Base-by-base conservation (phyloP, 495 filamentous ascomycete species). In the Podospora australis region DNA sequence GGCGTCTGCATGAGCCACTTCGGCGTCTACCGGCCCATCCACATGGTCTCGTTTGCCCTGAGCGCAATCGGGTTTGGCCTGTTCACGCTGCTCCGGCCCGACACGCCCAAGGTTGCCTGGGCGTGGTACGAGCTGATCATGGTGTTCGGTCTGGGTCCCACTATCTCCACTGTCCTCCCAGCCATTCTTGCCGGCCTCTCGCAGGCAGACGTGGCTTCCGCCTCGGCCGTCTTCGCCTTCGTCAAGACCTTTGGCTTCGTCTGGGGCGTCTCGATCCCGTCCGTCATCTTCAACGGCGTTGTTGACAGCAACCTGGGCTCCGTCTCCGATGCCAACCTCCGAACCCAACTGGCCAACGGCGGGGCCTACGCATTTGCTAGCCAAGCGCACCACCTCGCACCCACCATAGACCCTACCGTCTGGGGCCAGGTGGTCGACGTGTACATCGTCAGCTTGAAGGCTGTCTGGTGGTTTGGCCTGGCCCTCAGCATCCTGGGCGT, bases 241-340 rank as follows among this genome's bases (percentile, higher is more conserved):
- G 42, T 73, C 5, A 57, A 66, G 5, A 59, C 41, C n/a, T 72
- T 74, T 30, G 75, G 74, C 1, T 41, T 40, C 17, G 55, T 75
- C 14, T 77, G 73, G 72, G 74, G 70, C 0, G 62, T 69, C 8
- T 32, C 53, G 1, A 48, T 62, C 4, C 35, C 54, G 1, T 21
- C 45, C 19, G 36, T 50, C 23, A 49, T 59, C 14, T 55, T 57
- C 44, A 63, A 58, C 20, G 44, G 17, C 29, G 25, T 43, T 4
- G 11, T 60, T 19, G 24, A 49, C 14, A 28, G 14, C 3, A 45
- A 36, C 10, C 20, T 6, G 46, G 65, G 2, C 52, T 69, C 4
- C 10, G 54, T 67, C 24, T 44, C 17, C 0, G 46, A 59, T 40
- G 17, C 14, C 13, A 22, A 2, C 2, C 24, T 50, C 6, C 22